Conservation (phyloP, 129 eudicot genomes). For the Ambrosia artemisiifolia region DNA sequence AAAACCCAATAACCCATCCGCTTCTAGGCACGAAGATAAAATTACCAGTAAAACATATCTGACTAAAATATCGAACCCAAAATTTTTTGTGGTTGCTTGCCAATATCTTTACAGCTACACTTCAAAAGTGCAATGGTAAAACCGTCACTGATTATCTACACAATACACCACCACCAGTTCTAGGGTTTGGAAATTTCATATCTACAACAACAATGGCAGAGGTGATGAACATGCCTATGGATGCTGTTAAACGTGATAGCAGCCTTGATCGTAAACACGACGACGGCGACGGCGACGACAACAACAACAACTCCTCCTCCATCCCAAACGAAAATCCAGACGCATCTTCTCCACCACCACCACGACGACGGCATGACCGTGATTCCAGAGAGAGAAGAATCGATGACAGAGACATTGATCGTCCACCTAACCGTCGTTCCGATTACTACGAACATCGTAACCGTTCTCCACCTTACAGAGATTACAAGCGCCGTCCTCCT, state of each 20-base stretch:
- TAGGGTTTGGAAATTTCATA: constrained; percentile 44
- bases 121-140: too few species aligned
- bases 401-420: constrained; percentile 57
- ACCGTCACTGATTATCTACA: too few species aligned
- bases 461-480: constrained; percentile 66
- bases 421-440: constrained; percentile 56
- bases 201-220: constrained; percentile 55
- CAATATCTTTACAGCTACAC: too few species aligned
- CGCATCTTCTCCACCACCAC: constrained; percentile 49
- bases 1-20: too few species aligned
- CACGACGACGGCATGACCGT: constrained; percentile 66
- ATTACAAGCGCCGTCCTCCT: constrained; percentile 60
- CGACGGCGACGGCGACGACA: background rate
- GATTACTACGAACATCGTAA: constrained; percentile 71
- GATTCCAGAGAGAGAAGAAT: constrained; percentile 71
- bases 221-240: constrained; percentile 53
- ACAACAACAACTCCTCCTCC: constrained; percentile 13
- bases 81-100: too few species aligned
- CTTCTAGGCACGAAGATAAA: too few species aligned
- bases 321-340: constrained; percentile 23
- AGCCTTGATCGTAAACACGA: constrained; percentile 40
- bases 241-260: constrained; percentile 42
- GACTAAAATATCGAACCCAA: too few species aligned
- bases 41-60: too few species aligned
- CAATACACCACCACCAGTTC: constrained; percentile 9